Percentiles rank a stretch among this genome's conserved stretches.
These are phyloP conservation scores for Solanum neorickii DNA, from an alignment of 257 asterid genomes.

Conservation along the genomic window DNA sequence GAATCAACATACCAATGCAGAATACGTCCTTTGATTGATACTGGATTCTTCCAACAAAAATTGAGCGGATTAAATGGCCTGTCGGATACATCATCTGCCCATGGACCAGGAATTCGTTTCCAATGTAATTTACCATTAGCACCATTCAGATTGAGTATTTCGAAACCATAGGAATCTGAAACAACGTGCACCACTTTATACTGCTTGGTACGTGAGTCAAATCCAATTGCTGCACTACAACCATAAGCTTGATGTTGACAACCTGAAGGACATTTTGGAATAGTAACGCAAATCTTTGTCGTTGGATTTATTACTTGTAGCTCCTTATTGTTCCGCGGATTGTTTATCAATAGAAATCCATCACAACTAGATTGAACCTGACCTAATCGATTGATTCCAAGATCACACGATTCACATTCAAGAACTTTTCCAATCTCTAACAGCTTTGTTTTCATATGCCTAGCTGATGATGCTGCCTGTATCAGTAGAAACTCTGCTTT, in stretches of 20 bases:
- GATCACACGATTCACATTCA: not conserved
- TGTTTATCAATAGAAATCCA: constrained; percentile 4
- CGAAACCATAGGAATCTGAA: constrained; percentile 2
- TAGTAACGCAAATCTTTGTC: not conserved
- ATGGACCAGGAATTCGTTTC: not conserved
- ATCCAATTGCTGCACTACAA: constrained; percentile 4
- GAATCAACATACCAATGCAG: constrained; percentile 3
- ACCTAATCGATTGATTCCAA: not conserved
- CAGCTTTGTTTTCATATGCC: not conserved
- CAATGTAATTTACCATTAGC: not conserved
- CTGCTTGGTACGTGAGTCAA: not conserved
- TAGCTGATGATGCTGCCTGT: not conserved
- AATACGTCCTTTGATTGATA: not conserved
- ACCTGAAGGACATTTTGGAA: not conserved
- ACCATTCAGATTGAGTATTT: not conserved
- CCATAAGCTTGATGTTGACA: not conserved
- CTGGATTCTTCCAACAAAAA: not conserved
- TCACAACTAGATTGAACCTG: constrained; percentile 3
- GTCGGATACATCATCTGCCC: not conserved
- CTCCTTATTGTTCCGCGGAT: not conserved
- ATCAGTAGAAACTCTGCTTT: not conserved
- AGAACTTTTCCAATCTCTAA: not conserved
- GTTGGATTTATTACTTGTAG: constrained; percentile 8
- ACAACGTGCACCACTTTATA: constrained; percentile 5
- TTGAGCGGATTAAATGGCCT: not conserved